Evolutionary conservation across 2,329 filamentous ascomycete genomes (phyloP).

Genomic region (Eutypa lata): DNA sequence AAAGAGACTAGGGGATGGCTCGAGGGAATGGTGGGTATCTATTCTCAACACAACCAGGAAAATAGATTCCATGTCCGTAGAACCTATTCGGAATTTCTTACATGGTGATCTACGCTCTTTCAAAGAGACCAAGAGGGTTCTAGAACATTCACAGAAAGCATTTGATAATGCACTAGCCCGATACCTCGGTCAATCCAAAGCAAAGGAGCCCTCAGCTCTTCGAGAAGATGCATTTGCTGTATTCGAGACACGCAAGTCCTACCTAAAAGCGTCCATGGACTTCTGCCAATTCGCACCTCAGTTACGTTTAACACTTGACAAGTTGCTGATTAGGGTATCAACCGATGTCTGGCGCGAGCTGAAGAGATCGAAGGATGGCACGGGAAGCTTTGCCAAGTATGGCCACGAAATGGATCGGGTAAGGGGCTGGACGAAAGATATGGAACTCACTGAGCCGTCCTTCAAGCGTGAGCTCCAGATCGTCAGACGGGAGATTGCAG

Average conservation of each 20-base stretch:
- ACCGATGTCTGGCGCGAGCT: slow-evolving; percentile 88
- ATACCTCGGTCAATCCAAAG: slow-evolving; percentile 82
- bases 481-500: slow-evolving; percentile 79
- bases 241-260: slow-evolving; percentile 86
- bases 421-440: slow-evolving; percentile 87
- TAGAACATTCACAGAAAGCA: slow-evolving; percentile 78
- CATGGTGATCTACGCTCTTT: slow-evolving; percentile 77
- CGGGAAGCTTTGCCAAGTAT: slow-evolving; percentile 63
- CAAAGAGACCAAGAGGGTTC: slow-evolving; percentile 73
- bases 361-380: slow-evolving; percentile 65
- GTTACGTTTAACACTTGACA: slow-evolving; percentile 78
- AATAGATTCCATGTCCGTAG: slow-evolving; percentile 72
- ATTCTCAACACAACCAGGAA: slow-evolving; percentile 71
- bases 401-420: slow-evolving; percentile 84
- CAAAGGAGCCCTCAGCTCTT: slow-evolving; percentile 87
- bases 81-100: slow-evolving; percentile 79
- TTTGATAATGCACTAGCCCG: slow-evolving; percentile 80
- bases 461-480: slow-evolving; percentile 80
- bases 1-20: slow-evolving; percentile 79
- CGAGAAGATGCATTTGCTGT: slow-evolving; percentile 95
- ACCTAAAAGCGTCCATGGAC: slow-evolving; percentile 89
- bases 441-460: slow-evolving; percentile 82
- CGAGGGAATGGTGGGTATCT: slow-evolving; percentile 82
- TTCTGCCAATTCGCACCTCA: slow-evolving; percentile 88
- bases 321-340: slow-evolving; percentile 79